phyloP scores from a whole-genome alignment of 441 rosid genomes.

The Melastoma candidum region DNA sequence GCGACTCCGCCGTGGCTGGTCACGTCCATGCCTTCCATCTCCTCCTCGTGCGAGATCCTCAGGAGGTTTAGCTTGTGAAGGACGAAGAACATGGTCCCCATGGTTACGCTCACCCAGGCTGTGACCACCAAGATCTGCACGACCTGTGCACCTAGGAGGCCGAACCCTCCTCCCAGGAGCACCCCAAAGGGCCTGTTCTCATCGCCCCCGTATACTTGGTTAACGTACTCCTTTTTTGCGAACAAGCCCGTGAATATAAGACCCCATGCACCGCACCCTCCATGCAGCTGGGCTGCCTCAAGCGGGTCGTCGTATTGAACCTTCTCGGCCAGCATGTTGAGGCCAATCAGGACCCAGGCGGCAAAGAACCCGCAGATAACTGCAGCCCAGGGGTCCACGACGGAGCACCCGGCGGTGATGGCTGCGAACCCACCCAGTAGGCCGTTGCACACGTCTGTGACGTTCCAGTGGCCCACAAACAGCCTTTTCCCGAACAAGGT shows the following conservation, averaged over 20 bases:
- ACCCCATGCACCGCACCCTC: conserved; percentile 9
- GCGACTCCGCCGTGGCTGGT: no score
- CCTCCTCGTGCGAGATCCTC: no score
- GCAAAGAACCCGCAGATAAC: conserved; percentile 9
- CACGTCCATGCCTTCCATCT: no score
- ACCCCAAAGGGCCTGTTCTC: no score
- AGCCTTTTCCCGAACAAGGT: conserved; percentile 16
- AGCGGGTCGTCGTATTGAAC: conserved; percentile 7
- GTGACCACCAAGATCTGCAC: no score
- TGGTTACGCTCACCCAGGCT: no score
- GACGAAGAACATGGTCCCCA: no score
- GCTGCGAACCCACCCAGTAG: conserved; percentile 13
- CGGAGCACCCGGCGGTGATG: conserved; percentile 8
- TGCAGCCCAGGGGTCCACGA: neutral
- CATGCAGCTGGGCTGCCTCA: conserved; percentile 10
- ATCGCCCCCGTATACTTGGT: no score
- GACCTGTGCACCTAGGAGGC: no score
- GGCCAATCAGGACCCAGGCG: conserved; percentile 8
- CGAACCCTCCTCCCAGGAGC: no score
- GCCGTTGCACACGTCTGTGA: conserved; percentile 11
- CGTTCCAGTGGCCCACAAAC: conserved; percentile 10
- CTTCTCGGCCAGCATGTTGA: conserved; percentile 9
- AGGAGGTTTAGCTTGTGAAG: no score
- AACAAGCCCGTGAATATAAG: conserved; percentile 10
- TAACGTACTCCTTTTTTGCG: no score